These are phyloP conservation scores for Limtongozyma cylindracea DNA, from an alignment of 805 yeast species.

Conservation along the genomic window DNA sequence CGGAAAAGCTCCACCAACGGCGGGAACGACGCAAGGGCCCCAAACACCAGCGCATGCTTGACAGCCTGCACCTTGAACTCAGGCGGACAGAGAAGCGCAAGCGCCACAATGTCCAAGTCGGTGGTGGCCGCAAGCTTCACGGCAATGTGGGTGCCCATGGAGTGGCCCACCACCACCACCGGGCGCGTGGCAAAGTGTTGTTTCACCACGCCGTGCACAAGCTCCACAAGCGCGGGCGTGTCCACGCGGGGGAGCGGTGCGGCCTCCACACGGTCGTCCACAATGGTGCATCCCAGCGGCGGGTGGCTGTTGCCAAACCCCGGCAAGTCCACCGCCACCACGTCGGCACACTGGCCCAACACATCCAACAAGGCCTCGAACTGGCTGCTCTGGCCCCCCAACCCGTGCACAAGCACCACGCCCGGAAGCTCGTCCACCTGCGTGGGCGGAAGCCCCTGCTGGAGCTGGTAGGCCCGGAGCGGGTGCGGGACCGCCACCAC, in stretches of 20 bases:
- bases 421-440: conserved; percentile 27
- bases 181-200: no score
- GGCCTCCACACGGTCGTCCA: no score
- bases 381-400: conserved; percentile 78
- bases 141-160: conserved; percentile 42
- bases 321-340: conserved; percentile 59
- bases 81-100: conserved; percentile 26
- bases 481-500: conserved; percentile 1
- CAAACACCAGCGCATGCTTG: conserved; percentile 3
- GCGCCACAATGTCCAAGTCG: conserved; percentile 13
- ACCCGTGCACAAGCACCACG: conserved; percentile 54
- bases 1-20: conserved; percentile 27
- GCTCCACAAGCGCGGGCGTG: no score
- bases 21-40: conserved; percentile 13
- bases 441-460: conserved; percentile 2
- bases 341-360: conserved; percentile 33
- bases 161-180: conserved; percentile 36
- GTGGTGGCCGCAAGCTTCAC: conserved; percentile 16
- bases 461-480: conserved; percentile 2
- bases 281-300: no score
- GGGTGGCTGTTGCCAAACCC: conserved; percentile 46
- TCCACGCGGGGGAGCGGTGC: no score
- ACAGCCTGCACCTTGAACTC: not conserved
- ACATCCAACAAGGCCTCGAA: conserved; percentile 50
- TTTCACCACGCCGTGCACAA: no score